These are phyloP conservation scores for Podila horticola DNA, from an alignment of 192 early-diverging fungal genomes.

Conservation along the genomic window DNA sequence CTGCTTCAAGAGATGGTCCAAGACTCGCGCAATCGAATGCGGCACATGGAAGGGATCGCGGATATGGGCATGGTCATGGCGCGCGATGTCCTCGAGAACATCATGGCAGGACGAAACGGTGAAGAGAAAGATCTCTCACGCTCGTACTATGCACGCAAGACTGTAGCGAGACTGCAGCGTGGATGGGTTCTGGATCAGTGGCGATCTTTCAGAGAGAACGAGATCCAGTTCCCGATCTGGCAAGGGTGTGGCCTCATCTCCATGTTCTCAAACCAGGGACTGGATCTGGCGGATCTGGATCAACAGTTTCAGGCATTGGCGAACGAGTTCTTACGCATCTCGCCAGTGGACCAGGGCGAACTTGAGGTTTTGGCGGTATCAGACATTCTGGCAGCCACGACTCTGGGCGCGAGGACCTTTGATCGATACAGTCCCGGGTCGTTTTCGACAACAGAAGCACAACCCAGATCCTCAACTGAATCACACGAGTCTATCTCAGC, in stretches of 20 bases:
- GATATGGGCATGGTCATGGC: slow-evolving; percentile 35
- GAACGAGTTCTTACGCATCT: slow-evolving; percentile 29
- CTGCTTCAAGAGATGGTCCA: slow-evolving; percentile 35
- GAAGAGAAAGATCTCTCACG: slow-evolving; percentile 27
- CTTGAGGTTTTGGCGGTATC: background rate
- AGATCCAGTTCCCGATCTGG: slow-evolving; percentile 41
- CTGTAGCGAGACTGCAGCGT: slow-evolving; percentile 26
- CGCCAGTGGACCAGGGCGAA: slow-evolving; percentile 6
- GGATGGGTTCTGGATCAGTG: slow-evolving; percentile 52
- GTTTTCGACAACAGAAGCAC: background rate
- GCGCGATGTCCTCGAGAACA: slow-evolving; percentile 41
- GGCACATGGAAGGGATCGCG: slow-evolving; percentile 45
- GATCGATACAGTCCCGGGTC: slow-evolving; percentile 16
- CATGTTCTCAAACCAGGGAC: slow-evolving; percentile 38
- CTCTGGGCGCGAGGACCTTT: background rate
- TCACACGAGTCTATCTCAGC: background rate
- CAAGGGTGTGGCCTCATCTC: slow-evolving; percentile 44
- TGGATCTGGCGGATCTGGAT: slow-evolving; percentile 38
- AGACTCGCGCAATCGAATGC: slow-evolving; percentile 40
- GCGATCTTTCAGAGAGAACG: slow-evolving; percentile 21
- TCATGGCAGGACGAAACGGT: slow-evolving; percentile 27
- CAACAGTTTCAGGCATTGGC: slow-evolving; percentile 32
- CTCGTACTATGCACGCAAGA: slow-evolving; percentile 39
- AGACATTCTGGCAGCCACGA: background rate
- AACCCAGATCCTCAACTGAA: background rate